phyloP scores from a whole-genome alignment of 306 rosid genomes.

The Cyclanthera cordifolia region DNA sequence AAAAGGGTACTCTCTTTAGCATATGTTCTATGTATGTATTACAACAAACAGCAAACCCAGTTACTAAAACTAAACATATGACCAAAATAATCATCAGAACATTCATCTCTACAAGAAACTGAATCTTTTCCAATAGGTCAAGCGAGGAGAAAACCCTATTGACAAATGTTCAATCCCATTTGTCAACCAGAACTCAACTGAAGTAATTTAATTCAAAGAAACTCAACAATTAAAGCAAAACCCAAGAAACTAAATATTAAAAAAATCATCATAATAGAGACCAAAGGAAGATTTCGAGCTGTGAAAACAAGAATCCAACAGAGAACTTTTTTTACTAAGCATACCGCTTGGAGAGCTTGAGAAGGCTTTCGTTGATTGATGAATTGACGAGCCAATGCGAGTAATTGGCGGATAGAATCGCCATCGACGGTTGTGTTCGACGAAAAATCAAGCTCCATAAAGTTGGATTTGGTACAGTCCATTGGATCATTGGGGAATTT shows the following conservation, averaged over 20 bases:
- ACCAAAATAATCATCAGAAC: not conserved
- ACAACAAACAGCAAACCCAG: not conserved
- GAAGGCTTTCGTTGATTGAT: constrained; percentile 75
- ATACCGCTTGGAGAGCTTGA: constrained; percentile 88
- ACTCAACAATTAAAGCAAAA: not conserved
- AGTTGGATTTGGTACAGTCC: constrained; percentile 26
- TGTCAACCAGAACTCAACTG: not conserved
- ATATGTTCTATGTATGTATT: not conserved
- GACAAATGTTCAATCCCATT: not conserved
- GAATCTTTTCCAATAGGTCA: not conserved
- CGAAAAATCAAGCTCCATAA: constrained; percentile 25
- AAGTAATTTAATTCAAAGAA: not conserved
- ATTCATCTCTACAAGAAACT: too few species aligned
- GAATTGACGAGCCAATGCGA: constrained; percentile 73
- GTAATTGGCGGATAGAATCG: constrained; percentile 39
- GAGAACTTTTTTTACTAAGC: not conserved
- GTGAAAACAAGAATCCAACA: not conserved
- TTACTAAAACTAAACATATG: not conserved
- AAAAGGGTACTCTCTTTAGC: not conserved
- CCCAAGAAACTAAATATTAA: not conserved
- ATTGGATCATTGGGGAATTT: constrained; percentile 17
- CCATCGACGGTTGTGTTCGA: constrained; percentile 18
- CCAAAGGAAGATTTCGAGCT: not conserved
- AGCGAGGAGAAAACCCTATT: not conserved
- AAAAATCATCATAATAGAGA: not conserved